Evolutionary conservation across 345 rosid species (phyloP).

Genomic region (Gossypium stocksii): DNA sequence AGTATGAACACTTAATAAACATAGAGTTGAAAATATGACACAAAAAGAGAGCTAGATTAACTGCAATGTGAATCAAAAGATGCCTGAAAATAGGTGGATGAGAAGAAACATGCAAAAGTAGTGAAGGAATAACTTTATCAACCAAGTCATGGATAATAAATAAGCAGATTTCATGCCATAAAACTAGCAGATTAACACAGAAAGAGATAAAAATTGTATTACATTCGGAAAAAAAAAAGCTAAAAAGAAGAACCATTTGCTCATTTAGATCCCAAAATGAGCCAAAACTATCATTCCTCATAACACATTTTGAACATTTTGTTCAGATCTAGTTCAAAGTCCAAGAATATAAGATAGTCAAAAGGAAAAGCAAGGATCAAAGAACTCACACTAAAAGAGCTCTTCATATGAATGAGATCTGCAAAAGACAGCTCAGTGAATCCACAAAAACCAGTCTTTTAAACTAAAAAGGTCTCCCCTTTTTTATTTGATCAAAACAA

Average conservation of each 20-base stretch:
- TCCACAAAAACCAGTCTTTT: constrained; percentile 13
- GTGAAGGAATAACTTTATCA: constrained; percentile 14
- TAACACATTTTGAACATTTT: constrained; percentile 8
- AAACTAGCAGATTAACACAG: constrained; percentile 1
- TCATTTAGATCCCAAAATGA: constrained; percentile 21
- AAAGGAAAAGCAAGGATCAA: constrained; percentile 10
- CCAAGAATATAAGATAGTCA: neutral
- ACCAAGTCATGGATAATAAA: constrained; percentile 18
- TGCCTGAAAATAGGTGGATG: constrained; percentile 1
- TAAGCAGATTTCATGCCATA: constrained; percentile 27
- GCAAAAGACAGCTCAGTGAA: constrained; percentile 20
- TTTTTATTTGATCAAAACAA: constrained; percentile 12
- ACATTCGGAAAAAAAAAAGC: constrained; percentile 13
- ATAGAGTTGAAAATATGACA: neutral
- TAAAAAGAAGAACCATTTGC: neutral
- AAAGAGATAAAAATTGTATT: constrained; percentile 17
- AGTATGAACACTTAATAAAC: neutral
- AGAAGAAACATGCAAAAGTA: constrained; percentile 9
- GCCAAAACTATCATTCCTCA: neutral
- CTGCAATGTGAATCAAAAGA: constrained; percentile 10
- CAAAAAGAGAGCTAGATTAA: constrained; percentile 11
- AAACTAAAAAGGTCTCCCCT: constrained; percentile 9
- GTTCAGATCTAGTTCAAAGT: constrained; percentile 18
- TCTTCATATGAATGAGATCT: constrained; percentile 85
- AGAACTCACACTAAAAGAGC: constrained; percentile 62